These are phyloP conservation scores for Amborella trichopoda DNA, from an alignment of 164 flowering plant genomes.

Conservation along the genomic window DNA sequence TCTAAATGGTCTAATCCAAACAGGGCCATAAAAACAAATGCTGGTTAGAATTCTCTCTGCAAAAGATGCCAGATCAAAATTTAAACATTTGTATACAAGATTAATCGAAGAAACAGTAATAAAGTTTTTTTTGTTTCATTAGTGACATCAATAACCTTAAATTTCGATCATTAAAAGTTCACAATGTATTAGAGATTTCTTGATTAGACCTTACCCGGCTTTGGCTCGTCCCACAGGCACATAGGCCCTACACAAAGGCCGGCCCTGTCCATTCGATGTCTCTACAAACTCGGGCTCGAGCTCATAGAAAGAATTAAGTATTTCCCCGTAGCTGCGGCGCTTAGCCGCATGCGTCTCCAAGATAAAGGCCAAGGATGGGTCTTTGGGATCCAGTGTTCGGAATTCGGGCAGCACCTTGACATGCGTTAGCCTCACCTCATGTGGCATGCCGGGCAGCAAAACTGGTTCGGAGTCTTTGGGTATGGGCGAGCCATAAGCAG, in stretches of 20 bases:
- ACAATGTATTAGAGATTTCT: too few relatives aligned
- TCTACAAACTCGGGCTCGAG: slow-evolving; percentile 11
- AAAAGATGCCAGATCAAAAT: too few relatives aligned
- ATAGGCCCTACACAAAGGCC: slow-evolving; percentile 20
- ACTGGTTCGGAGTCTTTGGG: slow-evolving; percentile 6
- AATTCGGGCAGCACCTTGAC: slow-evolving; percentile 3
- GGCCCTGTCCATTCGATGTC: slow-evolving; percentile 1
- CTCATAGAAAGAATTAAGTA: slow-evolving; percentile 15
- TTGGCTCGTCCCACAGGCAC: slow-evolving; percentile 8
- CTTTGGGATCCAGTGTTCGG: neutral
- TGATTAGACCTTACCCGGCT: too few relatives aligned
- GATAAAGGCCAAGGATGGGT: neutral
- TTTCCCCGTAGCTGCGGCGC: slow-evolving; percentile 8
- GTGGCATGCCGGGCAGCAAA: slow-evolving; percentile 6
- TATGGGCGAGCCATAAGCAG: neutral
- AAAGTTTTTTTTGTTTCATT: too few relatives aligned
- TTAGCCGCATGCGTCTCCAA: slow-evolving; percentile 4
- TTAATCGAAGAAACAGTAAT: too few relatives aligned
- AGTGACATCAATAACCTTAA: too few relatives aligned
- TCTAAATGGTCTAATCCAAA: too few relatives aligned
- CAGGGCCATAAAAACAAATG: too few relatives aligned
- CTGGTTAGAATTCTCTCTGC: too few relatives aligned
- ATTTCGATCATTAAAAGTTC: too few relatives aligned
- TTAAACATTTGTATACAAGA: too few relatives aligned
- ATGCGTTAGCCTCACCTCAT: slow-evolving; percentile 6